Percentiles rank a stretch among this genome's conserved stretches.
These are phyloP conservation scores for Wickerhamomyces sp. DNA, from an alignment of 1,139 yeast genomes.

Conservation along the genomic window DNA sequence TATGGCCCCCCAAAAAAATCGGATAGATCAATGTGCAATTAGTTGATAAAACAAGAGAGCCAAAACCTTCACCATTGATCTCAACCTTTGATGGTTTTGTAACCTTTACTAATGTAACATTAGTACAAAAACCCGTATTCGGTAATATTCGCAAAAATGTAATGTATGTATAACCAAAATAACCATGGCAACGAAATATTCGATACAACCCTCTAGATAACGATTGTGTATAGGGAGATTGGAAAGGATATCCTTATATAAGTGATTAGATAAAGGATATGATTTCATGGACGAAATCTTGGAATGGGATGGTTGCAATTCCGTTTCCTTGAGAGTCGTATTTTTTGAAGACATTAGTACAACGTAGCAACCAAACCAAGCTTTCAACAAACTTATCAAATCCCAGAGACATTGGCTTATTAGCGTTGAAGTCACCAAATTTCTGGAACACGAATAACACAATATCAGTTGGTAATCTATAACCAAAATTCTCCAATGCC, in stretches of 20 bases:
- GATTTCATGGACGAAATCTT: conserved; percentile 70
- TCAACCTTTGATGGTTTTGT: no score
- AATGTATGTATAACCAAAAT: background rate
- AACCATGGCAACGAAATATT: background rate
- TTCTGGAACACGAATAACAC: conserved; percentile 58
- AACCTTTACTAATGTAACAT: no score
- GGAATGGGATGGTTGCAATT: conserved; percentile 70
- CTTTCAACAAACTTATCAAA: conserved; percentile 84
- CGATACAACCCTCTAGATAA: no score
- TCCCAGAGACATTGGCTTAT: conserved; percentile 50
- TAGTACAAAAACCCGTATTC: background rate
- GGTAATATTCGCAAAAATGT: background rate
- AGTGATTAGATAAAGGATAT: conserved; percentile 26
- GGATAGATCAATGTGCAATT: no score
- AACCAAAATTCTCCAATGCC: conserved; percentile 68
- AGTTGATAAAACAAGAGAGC: no score
- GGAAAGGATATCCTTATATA: background rate
- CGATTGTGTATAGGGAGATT: no score
- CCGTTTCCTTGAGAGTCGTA: conserved; percentile 76
- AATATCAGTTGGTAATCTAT: conserved; percentile 57
- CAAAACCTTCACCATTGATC: no score
- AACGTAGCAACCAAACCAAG: conserved; percentile 68
- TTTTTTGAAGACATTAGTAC: conserved; percentile 75
- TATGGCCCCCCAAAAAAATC: background rate
- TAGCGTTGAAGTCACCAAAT: conserved; percentile 42